A percentile compares a stretch with the other conserved stretches of the same genome.
These are phyloP conservation scores for Ascochyta fabae DNA, from an alignment of 2,329 filamentous ascomycete genomes.

Conservation along the genomic window DNA sequence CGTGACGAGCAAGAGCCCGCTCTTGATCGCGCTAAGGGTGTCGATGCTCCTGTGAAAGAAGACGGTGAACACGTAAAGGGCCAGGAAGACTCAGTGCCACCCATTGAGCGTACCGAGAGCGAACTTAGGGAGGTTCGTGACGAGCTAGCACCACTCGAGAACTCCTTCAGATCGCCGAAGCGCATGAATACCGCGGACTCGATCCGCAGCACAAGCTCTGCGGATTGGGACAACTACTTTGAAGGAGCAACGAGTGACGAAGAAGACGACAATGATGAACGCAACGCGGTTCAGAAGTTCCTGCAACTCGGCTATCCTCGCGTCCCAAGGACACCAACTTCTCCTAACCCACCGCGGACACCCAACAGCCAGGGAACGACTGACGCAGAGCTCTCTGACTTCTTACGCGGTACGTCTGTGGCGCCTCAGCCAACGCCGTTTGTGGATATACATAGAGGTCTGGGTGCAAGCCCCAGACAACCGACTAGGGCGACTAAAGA, in stretches of 20 bases:
- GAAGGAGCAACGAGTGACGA: constrained; percentile 58
- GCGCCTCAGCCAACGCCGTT: constrained; percentile 21
- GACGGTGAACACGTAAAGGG: constrained; percentile 71
- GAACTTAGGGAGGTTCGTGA: constrained; percentile 57
- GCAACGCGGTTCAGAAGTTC: constrained; percentile 46
- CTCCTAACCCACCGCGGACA: constrained; percentile 22
- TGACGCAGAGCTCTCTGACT: constrained; percentile 50
- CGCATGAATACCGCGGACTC: constrained; percentile 37
- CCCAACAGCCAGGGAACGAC: constrained; percentile 42
- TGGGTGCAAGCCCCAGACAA: constrained; percentile 38
- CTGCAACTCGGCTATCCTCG: constrained; percentile 38
- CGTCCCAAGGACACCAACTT: constrained; percentile 22
- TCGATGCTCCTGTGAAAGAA: constrained; percentile 62
- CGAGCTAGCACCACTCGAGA: constrained; percentile 46
- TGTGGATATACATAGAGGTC: constrained; percentile 49
- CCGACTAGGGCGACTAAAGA: constrained; percentile 27
- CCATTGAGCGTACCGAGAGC: constrained; percentile 52
- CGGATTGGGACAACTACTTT: constrained; percentile 57
- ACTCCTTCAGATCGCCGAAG: constrained; percentile 29
- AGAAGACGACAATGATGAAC: constrained; percentile 53
- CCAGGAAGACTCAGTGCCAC: constrained; percentile 48
- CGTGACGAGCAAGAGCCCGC: constrained; percentile 71
- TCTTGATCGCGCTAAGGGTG: constrained; percentile 71
- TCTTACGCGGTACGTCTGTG: constrained; percentile 31
- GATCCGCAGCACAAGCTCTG: constrained; percentile 49